Percentiles rank a stretch among this genome's conserved stretches.
Evolutionary conservation across 2,329 filamentous ascomycete species (phyloP).

Genomic region (Plenodomus tracheiphilus): DNA sequence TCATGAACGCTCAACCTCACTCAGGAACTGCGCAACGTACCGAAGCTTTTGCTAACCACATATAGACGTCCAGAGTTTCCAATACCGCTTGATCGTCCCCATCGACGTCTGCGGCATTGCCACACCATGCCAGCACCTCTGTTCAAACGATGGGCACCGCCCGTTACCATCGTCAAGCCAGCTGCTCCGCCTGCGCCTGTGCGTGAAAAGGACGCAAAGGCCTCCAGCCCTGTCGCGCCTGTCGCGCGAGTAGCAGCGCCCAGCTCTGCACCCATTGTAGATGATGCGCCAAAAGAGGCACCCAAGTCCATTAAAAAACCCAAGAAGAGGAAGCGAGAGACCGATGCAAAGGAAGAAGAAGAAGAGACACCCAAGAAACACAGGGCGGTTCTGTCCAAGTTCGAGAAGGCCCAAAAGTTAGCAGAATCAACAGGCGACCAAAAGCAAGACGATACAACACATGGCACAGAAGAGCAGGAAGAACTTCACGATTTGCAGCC

Average conservation of each 20-base stretch:
- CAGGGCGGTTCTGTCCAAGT: slow-evolving; percentile 50
- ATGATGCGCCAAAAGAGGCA: slow-evolving; percentile 4
- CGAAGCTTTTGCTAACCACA: neutral
- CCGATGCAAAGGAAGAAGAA: slow-evolving; percentile 22
- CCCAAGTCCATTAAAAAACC: slow-evolving; percentile 34
- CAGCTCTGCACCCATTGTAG: slow-evolving; percentile 8
- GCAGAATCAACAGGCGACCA: slow-evolving; percentile 24
- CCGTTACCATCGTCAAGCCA: slow-evolving; percentile 24
- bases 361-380: slow-evolving; percentile 42
- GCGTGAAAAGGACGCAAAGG: neutral
- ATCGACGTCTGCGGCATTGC: neutral
- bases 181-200: neutral
- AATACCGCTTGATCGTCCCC: no score
- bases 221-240: neutral
- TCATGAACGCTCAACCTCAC: neutral
- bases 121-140: slow-evolving; percentile 51
- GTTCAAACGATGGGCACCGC: slow-evolving; percentile 53
- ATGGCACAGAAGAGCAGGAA: slow-evolving; percentile 41
- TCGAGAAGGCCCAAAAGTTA: slow-evolving; percentile 45
- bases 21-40: no score
- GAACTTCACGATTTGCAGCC: slow-evolving; percentile 75
- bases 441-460: slow-evolving; percentile 17
- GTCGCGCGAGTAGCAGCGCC: neutral
- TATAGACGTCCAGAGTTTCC: no score
- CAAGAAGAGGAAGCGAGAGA: slow-evolving; percentile 41